These are phyloP conservation scores for Pinus albicaulis DNA, from an alignment of 75 land plant species.

Conservation along the genomic window DNA sequence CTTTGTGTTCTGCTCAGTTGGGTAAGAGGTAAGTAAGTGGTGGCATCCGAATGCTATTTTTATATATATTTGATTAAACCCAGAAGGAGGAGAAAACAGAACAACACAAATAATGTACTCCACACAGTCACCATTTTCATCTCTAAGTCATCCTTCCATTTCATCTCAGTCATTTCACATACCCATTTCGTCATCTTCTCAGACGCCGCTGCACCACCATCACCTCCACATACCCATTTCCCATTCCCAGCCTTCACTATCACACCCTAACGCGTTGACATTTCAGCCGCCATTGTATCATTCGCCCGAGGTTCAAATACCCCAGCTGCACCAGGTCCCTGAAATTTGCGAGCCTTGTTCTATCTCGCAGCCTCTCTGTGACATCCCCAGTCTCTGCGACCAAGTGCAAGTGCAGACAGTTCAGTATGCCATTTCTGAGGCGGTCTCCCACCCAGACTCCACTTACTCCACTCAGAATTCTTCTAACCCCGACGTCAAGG, in stretches of 20 bases:
- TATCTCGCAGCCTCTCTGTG: constrained; percentile 6
- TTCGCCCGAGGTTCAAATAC: not conserved
- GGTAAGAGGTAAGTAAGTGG: no score
- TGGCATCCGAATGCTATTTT: no score
- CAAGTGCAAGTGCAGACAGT: not conserved
- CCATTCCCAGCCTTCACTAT: not conserved
- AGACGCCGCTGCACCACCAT: not conserved
- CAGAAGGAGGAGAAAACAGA: not conserved
- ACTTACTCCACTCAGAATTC: not conserved
- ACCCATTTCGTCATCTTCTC: not conserved
- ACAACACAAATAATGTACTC: not conserved
- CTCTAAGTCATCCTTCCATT: not conserved
- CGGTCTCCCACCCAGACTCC: not conserved
- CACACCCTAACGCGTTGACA: not conserved
- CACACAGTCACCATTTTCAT: constrained; percentile 6
- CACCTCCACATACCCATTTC: no score
- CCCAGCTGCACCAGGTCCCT: not conserved
- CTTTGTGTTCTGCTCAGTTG: no score
- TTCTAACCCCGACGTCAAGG: constrained; percentile 9
- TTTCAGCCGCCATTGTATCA: not conserved
- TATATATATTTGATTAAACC: no score
- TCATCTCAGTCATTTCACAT: constrained; percentile 2
- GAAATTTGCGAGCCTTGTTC: not conserved
- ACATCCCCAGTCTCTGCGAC: not conserved
- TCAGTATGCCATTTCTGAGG: not conserved